Evolutionary conservation across 2,329 filamentous ascomycete species (phyloP).

Genomic region (Fusarium ramigenum): DNA sequence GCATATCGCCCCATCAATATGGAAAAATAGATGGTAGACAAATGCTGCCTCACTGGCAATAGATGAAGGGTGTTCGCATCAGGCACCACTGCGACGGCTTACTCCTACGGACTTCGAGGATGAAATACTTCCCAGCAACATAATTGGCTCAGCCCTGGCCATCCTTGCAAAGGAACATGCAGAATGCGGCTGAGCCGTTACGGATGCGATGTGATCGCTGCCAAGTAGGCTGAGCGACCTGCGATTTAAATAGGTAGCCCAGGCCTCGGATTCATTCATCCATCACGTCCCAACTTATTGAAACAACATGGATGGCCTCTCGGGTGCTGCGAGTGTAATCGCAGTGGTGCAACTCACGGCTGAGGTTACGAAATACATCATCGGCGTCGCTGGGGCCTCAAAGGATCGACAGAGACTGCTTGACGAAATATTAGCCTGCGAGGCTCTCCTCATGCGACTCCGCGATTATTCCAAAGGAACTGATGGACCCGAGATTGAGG

Average conservation of each 20-base stretch:
- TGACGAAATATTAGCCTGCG: slow-evolving; percentile 29
- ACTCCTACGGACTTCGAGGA: not conserved
- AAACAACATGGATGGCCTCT: not conserved
- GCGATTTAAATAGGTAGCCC: not conserved
- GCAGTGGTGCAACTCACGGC: slow-evolving; percentile 33
- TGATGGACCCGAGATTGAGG: not conserved
- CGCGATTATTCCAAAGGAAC: not conserved
- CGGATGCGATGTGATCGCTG: not conserved
- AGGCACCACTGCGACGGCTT: not conserved
- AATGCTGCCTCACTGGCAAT: not conserved
- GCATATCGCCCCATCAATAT: not conserved
- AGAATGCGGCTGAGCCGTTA: not conserved
- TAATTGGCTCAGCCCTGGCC: not conserved
- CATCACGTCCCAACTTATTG: not conserved
- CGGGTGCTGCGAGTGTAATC: slow-evolving; percentile 30
- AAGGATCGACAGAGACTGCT: slow-evolving; percentile 27
- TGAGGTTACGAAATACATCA: slow-evolving; percentile 29
- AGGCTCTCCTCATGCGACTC: slow-evolving; percentile 8
- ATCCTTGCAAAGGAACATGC: not conserved
- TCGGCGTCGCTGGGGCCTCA: slow-evolving; percentile 14
- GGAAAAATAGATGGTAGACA: not conserved
- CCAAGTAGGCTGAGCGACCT: not conserved
- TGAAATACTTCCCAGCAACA: not conserved
- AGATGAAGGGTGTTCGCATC: not conserved
- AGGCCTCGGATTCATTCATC: not conserved